Conservation (phyloP, 169 alveolate genomes). For the Plasmodium malariae region DNA sequence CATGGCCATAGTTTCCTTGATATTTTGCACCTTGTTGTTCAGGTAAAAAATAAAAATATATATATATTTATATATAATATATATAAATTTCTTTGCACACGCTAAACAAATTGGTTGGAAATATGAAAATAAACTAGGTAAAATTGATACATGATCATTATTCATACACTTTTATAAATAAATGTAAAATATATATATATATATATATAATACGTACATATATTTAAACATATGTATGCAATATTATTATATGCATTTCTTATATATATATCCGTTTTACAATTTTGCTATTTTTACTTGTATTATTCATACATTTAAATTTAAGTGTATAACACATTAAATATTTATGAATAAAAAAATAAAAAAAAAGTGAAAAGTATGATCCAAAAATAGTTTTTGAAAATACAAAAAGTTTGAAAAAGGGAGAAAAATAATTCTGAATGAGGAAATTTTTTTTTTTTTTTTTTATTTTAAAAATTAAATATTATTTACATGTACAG, state of each 20-base stretch:
- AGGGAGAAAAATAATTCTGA: not conserved
- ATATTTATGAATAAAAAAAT: not conserved
- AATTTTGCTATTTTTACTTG: no score
- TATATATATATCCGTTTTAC: not conserved
- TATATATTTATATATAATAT: no score
- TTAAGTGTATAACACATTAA: not conserved
- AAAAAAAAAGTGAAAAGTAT: not conserved
- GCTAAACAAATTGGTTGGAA: not conserved
- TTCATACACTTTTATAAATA: not conserved
- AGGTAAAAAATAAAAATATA: slow-evolving; percentile 35
- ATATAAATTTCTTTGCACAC: slow-evolving; percentile 12
- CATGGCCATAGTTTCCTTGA: not conserved
- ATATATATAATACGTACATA: not conserved
- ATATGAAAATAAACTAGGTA: not conserved
- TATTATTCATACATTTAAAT: not conserved
- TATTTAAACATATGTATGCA: not conserved
- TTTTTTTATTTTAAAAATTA: no score
- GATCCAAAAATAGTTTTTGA: no score
- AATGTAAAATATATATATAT: not conserved
- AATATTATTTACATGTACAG: not conserved
- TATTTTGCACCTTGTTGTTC: slow-evolving; percentile 54
- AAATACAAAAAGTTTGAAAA: not conserved
- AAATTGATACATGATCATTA: not conserved
- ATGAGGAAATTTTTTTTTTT: no score
- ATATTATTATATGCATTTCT: not conserved